Evolutionary conservation across 495 filamentous ascomycete genomes (phyloP).

Genomic region (Paragyromitra xinjiangensis): DNA sequence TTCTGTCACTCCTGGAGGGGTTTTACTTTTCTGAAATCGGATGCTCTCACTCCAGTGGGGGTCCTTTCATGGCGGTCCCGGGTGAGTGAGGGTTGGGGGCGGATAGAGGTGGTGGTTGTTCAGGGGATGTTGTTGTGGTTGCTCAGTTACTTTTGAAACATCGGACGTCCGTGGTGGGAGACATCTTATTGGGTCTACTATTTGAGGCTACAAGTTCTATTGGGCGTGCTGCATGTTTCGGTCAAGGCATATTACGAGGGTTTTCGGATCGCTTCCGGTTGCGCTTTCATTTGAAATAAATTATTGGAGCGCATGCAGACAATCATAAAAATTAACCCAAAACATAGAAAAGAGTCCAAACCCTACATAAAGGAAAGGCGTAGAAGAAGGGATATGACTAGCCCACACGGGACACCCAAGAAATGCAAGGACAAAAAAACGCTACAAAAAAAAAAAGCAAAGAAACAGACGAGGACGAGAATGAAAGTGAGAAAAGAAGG

Average conservation of each 20-base stretch:
- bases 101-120: not conserved
- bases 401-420: not conserved
- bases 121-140: constrained; percentile 12
- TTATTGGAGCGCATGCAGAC: not conserved
- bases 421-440: not conserved
- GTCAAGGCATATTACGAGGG: not conserved
- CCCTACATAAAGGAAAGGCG: not conserved
- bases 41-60: constrained; percentile 38
- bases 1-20: not conserved
- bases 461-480: not conserved
- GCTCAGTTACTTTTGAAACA: constrained; percentile 13
- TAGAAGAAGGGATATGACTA: not conserved
- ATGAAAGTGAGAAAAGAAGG: constrained; percentile 15
- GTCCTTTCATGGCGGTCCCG: constrained; percentile 40
- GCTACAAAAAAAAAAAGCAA: not conserved
- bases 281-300: not conserved
- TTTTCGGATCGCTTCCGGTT: not conserved
- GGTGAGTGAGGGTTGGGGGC: constrained; percentile 3
- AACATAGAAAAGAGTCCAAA: constrained; percentile 9
- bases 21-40: not conserved
- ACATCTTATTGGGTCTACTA: not conserved
- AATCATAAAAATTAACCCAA: constrained; percentile 1
- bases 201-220: not conserved
- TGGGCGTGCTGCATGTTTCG: not conserved
- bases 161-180: not conserved